Evolutionary conservation across 2,329 filamentous ascomycete genomes (phyloP).

Genomic region (Lasiodiplodia hormozganensis): DNA sequence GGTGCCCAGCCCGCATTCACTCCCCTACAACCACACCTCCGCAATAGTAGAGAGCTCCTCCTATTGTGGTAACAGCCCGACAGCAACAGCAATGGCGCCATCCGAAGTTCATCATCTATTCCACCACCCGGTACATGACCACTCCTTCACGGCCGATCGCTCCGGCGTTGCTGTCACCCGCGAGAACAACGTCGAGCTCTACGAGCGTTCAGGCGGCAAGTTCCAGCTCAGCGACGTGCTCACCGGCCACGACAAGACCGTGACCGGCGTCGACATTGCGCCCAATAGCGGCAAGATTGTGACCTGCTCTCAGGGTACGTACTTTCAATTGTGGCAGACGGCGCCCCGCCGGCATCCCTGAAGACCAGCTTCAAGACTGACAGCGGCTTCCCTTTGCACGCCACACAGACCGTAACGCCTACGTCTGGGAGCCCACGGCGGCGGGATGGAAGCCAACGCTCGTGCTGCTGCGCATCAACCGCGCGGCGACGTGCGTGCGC

Average conservation of each 20-base stretch:
- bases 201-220: constrained; percentile 72
- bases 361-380: background rate
- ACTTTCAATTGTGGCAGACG: constrained; percentile 9
- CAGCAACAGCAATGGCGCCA: constrained; percentile 69
- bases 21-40: constrained; percentile 5
- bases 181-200: constrained; percentile 90
- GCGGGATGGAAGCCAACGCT: constrained; percentile 95
- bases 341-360: constrained; percentile 11
- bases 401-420: constrained; percentile 84
- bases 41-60: constrained; percentile 94
- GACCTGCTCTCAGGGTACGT: constrained; percentile 91
- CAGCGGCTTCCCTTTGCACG: constrained; percentile 29
- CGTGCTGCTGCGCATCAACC: constrained; percentile 94
- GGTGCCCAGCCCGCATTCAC: background rate
- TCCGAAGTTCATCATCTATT: constrained; percentile 97
- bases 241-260: constrained; percentile 95
- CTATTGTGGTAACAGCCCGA: constrained; percentile 65
- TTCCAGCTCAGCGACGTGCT: constrained; percentile 91
- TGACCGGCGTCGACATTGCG: constrained; percentile 96
- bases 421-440: constrained; percentile 96
- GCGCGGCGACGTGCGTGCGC: constrained; percentile 93
- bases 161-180: constrained; percentile 87
- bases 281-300: constrained; percentile 91
- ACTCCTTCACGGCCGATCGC: constrained; percentile 95
- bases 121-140: constrained; percentile 94